These are phyloP conservation scores for Thermoascus crustaceus DNA, from an alignment of 2,329 filamentous ascomycete genomes.

Conservation along the genomic window DNA sequence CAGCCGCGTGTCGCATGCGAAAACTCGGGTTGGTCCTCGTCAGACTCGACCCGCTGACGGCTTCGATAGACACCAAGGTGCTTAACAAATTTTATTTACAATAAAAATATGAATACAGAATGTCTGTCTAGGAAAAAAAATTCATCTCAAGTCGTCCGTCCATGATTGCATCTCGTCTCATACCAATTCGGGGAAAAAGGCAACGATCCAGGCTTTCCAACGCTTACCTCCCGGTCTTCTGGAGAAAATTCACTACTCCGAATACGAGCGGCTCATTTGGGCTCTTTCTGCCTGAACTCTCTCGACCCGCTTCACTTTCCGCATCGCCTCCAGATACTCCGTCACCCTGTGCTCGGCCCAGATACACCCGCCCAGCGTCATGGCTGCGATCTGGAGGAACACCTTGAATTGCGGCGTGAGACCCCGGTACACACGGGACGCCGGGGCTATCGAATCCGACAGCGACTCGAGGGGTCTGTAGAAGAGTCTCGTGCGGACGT, in stretches of 20 bases:
- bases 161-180: no score
- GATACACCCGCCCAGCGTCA: conserved; percentile 42
- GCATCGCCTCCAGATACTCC: conserved; percentile 38
- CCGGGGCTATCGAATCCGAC: conserved; percentile 39
- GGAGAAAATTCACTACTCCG: no score
- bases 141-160: neutral
- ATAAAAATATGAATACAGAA: neutral
- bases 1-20: no score
- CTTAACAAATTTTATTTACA: no score
- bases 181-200: no score
- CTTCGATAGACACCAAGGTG: no score
- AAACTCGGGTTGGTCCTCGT: no score
- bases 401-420: conserved; percentile 44
- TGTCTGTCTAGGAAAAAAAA: conserved; percentile 1
- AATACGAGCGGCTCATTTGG: neutral
- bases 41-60: no score
- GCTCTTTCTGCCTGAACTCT: conserved; percentile 23
- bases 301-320: conserved; percentile 35
- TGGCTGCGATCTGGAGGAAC: conserved; percentile 39
- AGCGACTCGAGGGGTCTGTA: conserved; percentile 40
- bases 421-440: conserved; percentile 37
- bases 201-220: no score
- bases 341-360: conserved; percentile 41
- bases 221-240: no score
- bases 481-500: conserved; percentile 24